Evolutionary conservation across 495 filamentous ascomycete genomes (phyloP).

Genomic region (Penicillium waksmanii): DNA sequence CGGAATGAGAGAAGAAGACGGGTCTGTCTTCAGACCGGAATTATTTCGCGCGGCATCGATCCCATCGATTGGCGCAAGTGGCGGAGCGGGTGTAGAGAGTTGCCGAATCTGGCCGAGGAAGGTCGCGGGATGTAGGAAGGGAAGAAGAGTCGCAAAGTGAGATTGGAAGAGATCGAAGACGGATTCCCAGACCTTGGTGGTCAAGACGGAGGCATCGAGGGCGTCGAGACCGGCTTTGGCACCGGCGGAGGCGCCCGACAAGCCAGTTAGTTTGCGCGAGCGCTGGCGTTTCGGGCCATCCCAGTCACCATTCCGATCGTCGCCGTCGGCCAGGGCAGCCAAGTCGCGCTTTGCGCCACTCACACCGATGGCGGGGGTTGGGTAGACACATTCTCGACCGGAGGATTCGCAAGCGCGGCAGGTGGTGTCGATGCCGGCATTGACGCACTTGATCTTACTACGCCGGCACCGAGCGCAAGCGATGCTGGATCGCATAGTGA

Average conservation of each 20-base stretch:
- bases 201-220: conserved; percentile 59
- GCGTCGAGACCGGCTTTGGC: conserved; percentile 42
- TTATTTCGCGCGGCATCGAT: conserved; percentile 32
- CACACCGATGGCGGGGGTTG: conserved; percentile 61
- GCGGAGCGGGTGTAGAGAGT: conserved; percentile 37
- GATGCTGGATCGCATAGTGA: conserved; percentile 73
- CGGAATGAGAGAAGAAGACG: conserved; percentile 64
- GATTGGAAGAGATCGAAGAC: conserved; percentile 80
- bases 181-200: conserved; percentile 68
- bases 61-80: conserved; percentile 24
- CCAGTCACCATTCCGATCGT: conserved; percentile 60
- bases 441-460: conserved; percentile 85
- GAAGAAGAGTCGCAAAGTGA: conserved; percentile 80
- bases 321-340: conserved; percentile 48
- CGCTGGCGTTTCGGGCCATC: conserved; percentile 64
- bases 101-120: conserved; percentile 64
- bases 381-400: conserved; percentile 78
- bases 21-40: conserved; percentile 44
- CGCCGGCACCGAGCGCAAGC: conserved; percentile 78
- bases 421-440: conserved; percentile 70
- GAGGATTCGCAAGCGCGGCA: conserved; percentile 79
- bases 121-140: conserved; percentile 79
- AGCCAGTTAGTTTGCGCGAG: conserved; percentile 52
- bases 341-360: conserved; percentile 61
- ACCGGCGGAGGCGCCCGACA: conserved; percentile 37